Evolutionary conservation across 23 red algal species (phyloP), one percentile per base, ranked within the genome.

Genomic region (Chondrus crispus): DNA sequence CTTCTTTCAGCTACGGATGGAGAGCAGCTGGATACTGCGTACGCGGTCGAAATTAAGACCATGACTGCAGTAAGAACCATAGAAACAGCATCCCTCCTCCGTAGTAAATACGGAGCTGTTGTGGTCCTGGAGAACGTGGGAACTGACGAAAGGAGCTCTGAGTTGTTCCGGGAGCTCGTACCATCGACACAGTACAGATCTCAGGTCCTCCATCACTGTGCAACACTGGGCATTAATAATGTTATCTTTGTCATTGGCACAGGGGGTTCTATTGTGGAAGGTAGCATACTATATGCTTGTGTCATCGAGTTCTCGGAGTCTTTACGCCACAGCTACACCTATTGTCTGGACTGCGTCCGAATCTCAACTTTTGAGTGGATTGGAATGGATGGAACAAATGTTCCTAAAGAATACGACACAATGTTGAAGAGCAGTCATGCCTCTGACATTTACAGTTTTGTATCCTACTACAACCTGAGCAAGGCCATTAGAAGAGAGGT

Each of bases 171-270:
- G 9, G 0, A 60, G 12, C 2, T 68, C 35, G 58, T 85, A 42
- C 58, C 53, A n/a, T 45, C 53, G 19, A 26, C 55, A 11, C 11
- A 38, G 39, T 85, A 85, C 35, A 0, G 81, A 20, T 14, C 54
- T 53, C 57, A 85, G 41, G 47, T 53, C 57, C 42, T 85, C 36
- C 81, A 85, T 40, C 2, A 85, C 38, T 0, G 33, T 14, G 39
- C 54, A 22, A 42, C 0, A 22, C 29, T 68, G 29, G 57, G 29
- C 12, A 14, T 41, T 1, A 69, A 68, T 35, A 16, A 40, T 39
- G 81, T 86, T 50, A 8, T 86, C 14, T 86, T 86, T 36, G 82
- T 86, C 41, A 26, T 47, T n/a, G 62, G 37, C 4, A 86, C 41
- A 30, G 82, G 82, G 13, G 46, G 82, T 24, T 62, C 53, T 66